Evolutionary conservation across 495 filamentous ascomycete genomes (phyloP), one percentile per base, ranked within the genome.

Genomic region (Ramalina peruviana): DNA sequence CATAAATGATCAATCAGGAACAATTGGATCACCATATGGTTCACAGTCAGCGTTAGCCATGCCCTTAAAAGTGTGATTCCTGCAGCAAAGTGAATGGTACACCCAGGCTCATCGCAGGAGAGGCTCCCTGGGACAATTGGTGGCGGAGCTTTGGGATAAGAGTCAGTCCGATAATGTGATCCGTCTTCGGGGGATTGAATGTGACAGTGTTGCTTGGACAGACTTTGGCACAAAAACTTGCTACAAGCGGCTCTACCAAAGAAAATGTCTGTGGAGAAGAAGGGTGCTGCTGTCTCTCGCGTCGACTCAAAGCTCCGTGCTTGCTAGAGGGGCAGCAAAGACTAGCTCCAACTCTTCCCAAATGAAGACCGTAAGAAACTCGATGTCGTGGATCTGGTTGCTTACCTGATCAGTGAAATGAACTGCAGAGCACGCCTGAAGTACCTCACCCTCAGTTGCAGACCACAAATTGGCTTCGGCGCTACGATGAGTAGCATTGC

Each of bases 1-100:
- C 40, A n/a, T 36, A 51, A 40, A 19, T 46, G 49, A 36, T 51
- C 33, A 20, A 46, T 51, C n/a, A 36, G 15, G 10, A 51, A 51
- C n/a, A 21, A 38, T 21, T 51, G 49, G 6, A 51, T 39, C 3
- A 43, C 49, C 1, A 36, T 23, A 46, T 46, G 16, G 12, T n/a
- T n/a, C n/a, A n/a, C n/a, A n/a, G n/a, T n/a, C n/a, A n/a, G n/a
- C n/a, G n/a, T n/a, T 12, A 45, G 43, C 0, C 44, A 20, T 13
- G 48, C 38, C 27, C 41, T 30, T 16, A 23, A 51, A 16, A 51
- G 38, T 23, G 26, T 36, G 15, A 51, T 40, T 12, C 44, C 49
- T 25, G 49, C 43, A 33, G 49, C 49, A 12, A 51, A 10, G 12
- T 27, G 49, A 46, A 51, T 16, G 16, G 11, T 43, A 25, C 43